Conservation (phyloP, 192 early-diverging fungal species). For the Chytriomyces confervae region DNA sequence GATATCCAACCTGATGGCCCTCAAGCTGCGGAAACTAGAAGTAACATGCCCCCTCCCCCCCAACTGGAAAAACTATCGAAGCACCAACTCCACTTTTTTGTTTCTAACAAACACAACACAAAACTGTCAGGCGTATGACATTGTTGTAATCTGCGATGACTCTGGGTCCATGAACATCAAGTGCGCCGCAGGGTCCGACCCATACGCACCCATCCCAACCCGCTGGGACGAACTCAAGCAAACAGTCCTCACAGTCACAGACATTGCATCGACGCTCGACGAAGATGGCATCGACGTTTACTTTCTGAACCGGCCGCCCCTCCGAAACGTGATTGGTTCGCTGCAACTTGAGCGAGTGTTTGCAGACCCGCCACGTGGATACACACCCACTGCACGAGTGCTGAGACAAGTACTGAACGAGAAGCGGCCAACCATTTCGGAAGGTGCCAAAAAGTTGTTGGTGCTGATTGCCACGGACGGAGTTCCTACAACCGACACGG, state of each 20-base stretch:
- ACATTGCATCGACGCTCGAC: slow-evolving; percentile 27
- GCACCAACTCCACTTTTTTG: not conserved
- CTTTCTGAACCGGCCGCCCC: slow-evolving; percentile 26
- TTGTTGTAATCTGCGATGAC: slow-evolving; percentile 34
- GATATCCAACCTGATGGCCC: slow-evolving; percentile 26
- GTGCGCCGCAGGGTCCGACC: slow-evolving; percentile 5
- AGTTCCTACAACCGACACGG: slow-evolving; percentile 1
- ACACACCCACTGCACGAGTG: slow-evolving; percentile 16
- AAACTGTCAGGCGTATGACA: slow-evolving; percentile 23
- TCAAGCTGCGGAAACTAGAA: slow-evolving; percentile 18
- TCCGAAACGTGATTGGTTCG: slow-evolving; percentile 10
- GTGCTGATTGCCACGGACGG: slow-evolving; percentile 20
- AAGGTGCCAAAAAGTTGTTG: not conserved
- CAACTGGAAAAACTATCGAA: no score
- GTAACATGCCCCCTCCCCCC: not conserved
- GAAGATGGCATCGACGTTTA: slow-evolving; percentile 30
- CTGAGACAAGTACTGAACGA: slow-evolving; percentile 9
- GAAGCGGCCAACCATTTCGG: not conserved
- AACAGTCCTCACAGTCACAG: slow-evolving; percentile 7
- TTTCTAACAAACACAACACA: not conserved
- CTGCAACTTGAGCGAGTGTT: not conserved
- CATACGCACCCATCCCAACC: slow-evolving; percentile 18
- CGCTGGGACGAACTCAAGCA: slow-evolving; percentile 38
- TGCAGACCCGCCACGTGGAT: slow-evolving; percentile 3
- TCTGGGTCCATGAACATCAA: slow-evolving; percentile 29